Evolutionary conservation across 352 stramenopile genomes (phyloP).

Genomic region (Phytophthora hibernalis): DNA sequence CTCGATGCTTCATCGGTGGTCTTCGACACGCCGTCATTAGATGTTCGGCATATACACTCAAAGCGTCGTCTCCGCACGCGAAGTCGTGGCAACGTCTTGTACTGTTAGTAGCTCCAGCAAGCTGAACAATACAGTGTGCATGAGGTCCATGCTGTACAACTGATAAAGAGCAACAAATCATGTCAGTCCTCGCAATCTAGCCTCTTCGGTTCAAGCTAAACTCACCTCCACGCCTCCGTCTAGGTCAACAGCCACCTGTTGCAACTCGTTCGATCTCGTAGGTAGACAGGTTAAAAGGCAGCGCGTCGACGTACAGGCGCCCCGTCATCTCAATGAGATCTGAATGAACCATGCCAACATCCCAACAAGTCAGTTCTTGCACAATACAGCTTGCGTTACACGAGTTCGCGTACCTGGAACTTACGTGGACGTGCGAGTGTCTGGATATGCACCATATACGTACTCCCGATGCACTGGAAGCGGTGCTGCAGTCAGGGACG

Average conservation of each 20-base stretch:
- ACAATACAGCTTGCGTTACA: constrained; percentile 12
- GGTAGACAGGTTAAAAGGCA: constrained; percentile 58
- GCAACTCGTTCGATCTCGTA: constrained; percentile 60
- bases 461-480: constrained; percentile 75
- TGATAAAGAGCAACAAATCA: constrained; percentile 19
- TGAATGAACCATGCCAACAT: constrained; percentile 18
- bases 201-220: background rate
- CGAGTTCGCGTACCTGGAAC: constrained; percentile 37
- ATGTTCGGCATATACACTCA: constrained; percentile 30
- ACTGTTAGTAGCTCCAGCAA: constrained; percentile 55
- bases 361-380: constrained; percentile 15
- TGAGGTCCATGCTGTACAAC: constrained; percentile 58
- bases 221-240: constrained; percentile 58
- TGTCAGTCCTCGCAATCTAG: constrained; percentile 8
- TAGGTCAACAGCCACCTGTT: constrained; percentile 49
- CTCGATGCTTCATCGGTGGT: constrained; percentile 22
- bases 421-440: constrained; percentile 16
- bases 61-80: constrained; percentile 50
- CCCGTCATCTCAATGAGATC: constrained; percentile 66
- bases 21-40: background rate
- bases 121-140: constrained; percentile 53
- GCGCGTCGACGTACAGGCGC: constrained; percentile 56
- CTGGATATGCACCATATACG: constrained; percentile 52
- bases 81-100: constrained; percentile 44
- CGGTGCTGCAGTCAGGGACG: constrained; percentile 74